Evolutionary conservation across 2,329 filamentous ascomycete species (phyloP).

Genomic region (Aspergillus viridinutans): DNA sequence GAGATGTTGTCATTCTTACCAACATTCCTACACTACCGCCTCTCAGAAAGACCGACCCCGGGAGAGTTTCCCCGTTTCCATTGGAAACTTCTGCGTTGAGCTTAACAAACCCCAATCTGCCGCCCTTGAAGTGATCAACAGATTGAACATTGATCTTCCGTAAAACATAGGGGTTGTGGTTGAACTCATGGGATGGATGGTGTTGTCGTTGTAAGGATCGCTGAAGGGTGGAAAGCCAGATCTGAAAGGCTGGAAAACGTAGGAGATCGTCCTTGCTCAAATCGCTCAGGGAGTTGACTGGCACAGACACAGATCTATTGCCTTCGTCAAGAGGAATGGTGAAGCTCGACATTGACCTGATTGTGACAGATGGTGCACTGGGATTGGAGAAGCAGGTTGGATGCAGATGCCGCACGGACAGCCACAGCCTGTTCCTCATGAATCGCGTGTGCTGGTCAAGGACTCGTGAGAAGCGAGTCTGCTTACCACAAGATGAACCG

Average conservation of each 20-base stretch:
- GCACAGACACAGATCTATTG: slow-evolving; percentile 29
- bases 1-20: slow-evolving; percentile 30
- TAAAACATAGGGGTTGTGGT: slow-evolving; percentile 49
- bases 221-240: slow-evolving; percentile 51
- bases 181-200: slow-evolving; percentile 46
- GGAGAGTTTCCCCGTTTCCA: slow-evolving; percentile 47
- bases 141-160: slow-evolving; percentile 52
- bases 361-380: not conserved
- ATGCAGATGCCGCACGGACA: slow-evolving; percentile 7
- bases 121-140: slow-evolving; percentile 50
- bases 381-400: not conserved
- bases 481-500: not conserved
- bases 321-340: slow-evolving; percentile 26
- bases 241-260: slow-evolving; percentile 52
- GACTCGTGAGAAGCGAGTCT: not conserved
- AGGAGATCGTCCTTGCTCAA: slow-evolving; percentile 44
- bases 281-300: slow-evolving; percentile 41
- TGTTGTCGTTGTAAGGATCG: slow-evolving; percentile 47
- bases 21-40: slow-evolving; percentile 57
- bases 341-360: slow-evolving; percentile 40
- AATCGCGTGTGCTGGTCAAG: not conserved
- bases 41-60: slow-evolving; percentile 55
- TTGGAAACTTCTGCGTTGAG: slow-evolving; percentile 53
- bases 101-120: slow-evolving; percentile 54
- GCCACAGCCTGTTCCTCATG: slow-evolving; percentile 11